A percentile compares a stretch with the other conserved stretches of the same genome.
Conservation (phyloP, 2,329 filamentous ascomycete genomes). For the Fusarium globosum region DNA sequence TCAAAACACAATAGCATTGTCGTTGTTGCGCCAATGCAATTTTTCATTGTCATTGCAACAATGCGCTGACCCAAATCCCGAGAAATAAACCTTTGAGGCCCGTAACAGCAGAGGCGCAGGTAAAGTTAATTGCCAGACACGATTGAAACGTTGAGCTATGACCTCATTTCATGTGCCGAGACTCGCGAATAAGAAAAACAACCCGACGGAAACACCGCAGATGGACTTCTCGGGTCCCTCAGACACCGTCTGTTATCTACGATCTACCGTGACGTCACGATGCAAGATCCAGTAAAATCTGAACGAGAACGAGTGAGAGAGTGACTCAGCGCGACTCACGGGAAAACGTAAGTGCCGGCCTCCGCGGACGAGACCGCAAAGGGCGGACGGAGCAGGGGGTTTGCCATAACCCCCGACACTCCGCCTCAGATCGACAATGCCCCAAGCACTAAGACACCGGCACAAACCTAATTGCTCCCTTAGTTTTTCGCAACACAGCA, state of each 20-base stretch:
- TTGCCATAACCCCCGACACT: background rate
- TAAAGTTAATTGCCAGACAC: background rate
- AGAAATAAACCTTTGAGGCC: background rate
- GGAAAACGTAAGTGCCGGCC: background rate
- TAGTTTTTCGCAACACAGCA: background rate
- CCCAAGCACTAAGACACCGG: background rate
- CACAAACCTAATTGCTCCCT: background rate
- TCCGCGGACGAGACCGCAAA: background rate
- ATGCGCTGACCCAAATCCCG: background rate
- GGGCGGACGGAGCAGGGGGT: background rate
- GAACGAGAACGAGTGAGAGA: background rate
- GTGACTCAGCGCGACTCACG: background rate
- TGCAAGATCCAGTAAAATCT: background rate
- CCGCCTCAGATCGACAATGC: background rate
- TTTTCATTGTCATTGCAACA: background rate
- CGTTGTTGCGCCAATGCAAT: background rate
- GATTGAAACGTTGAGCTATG: background rate
- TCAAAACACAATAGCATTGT: accelerated
- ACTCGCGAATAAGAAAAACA: background rate
- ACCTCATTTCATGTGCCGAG: background rate
- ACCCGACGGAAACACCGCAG: background rate
- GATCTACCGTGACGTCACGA: background rate
- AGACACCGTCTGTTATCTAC: background rate
- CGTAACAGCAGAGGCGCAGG: background rate
- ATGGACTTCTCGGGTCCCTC: background rate